Evolutionary conservation across 192 early-diverging fungal species (phyloP).

Genomic region (Entomortierella beljakovae): DNA sequence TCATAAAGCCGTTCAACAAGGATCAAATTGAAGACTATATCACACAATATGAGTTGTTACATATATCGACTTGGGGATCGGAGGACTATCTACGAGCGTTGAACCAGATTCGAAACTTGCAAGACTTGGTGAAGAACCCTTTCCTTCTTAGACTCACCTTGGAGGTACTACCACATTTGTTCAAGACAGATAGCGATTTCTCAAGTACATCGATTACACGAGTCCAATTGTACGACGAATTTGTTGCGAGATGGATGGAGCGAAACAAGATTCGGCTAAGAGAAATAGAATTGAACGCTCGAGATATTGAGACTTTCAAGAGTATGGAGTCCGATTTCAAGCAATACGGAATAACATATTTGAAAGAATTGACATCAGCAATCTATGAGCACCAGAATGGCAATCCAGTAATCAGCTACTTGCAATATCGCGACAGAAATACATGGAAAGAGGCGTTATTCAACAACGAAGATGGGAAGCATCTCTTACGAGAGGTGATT

Average conservation of each 20-base stretch:
- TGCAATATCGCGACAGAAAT: no score
- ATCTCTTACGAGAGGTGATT: slow-evolving; percentile 5
- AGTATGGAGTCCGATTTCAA: slow-evolving; percentile 12
- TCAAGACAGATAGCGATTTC: not conserved
- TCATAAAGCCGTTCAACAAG: slow-evolving; percentile 2
- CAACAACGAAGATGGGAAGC: not conserved
- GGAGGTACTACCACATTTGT: slow-evolving; percentile 3
- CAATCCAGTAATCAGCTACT: no score
- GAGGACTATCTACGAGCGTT: not conserved
- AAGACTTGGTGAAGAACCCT: slow-evolving; percentile 3
- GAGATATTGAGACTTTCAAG: not conserved
- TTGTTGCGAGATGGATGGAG: slow-evolving; percentile 2
- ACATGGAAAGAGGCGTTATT: no score
- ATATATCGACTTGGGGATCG: not conserved
- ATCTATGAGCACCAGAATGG: no score
- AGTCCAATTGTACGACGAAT: slow-evolving; percentile 7
- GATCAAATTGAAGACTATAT: slow-evolving; percentile 4
- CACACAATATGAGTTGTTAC: not conserved
- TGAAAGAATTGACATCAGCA: no score
- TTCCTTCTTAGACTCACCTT: slow-evolving; percentile 15
- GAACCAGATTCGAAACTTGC: not conserved
- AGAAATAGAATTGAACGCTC: not conserved
- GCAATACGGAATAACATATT: slow-evolving; percentile 15
- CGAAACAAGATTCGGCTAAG: not conserved
- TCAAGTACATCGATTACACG: not conserved